Base-by-base conservation (phyloP, 495 filamentous ascomycete species). In the Lasiosphaeriaceae sp. region DNA sequence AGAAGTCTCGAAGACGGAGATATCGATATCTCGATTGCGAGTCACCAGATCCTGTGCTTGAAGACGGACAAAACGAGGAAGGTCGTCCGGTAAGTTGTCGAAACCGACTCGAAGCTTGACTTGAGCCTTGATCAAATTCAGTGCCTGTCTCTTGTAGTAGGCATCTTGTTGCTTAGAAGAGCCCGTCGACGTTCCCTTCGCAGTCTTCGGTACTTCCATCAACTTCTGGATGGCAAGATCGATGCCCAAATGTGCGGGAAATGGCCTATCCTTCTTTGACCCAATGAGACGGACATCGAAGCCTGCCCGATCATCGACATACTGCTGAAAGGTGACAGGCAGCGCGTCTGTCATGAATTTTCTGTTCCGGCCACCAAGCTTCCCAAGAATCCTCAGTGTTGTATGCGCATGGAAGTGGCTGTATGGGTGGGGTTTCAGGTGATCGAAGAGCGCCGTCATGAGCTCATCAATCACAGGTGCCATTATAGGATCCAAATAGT, bases 401-500 rank as follows among this genome's bases (percentile, higher is more conserved):
- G 94, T 97, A 66, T 99, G 95, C 1, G 95, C 86, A 68, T 96
- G 91, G 67, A 96, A 95, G 64, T 99, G 95, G 62, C 89, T 96
- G 66, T 97, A 96, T 0, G 94, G 92, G 51, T 88, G 84, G 3
- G 95, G 95, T 58, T 86, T 87, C 31, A 99, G 79, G 66, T 97
- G 95, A 56, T 96, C 90, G 82, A 93, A 97, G 8, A 99, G 80
- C 3, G 92, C 92, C 43, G 90, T 90, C 92, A 97, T 97, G 52
- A 99, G 74, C 59, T 99, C 95, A 62, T 97, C 94, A 72, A 99
- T 97, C 45, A 96, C 94, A 2, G 95, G 95, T 6, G 92, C 90
- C 94, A 99, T 99, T 54, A 99, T 99, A 0, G 95, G 95, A 62
- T 99, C 95, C 29, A 99, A 70, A 65, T 99, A 99, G 62, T 99